Base-by-base conservation (phyloP, 495 filamentous ascomycete species). In the Thozetella sp. region DNA sequence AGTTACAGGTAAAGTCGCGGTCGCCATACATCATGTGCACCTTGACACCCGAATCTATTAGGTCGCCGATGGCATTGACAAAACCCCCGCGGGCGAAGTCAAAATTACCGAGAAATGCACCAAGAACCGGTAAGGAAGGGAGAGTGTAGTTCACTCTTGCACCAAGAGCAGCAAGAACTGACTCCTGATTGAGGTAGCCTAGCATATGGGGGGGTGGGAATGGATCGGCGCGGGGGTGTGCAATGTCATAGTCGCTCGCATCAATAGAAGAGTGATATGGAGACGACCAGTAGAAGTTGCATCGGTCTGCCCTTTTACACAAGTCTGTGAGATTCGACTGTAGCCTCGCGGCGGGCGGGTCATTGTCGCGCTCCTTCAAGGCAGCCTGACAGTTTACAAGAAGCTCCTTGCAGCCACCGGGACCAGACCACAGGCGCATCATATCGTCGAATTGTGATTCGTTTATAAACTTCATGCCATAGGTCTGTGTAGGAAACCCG, bases 161-260 rank as follows among this genome's bases (percentile, higher is more conserved):
- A 6, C 89, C 88, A 52, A 93, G 75, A 0, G 84, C 84, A 1
- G 71, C 56, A 56, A 84, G 87, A 1, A 91, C 82, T 52, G 77
- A 79, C 45, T 79, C 72, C 34, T 83, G 77, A 61, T 80, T 86
- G 34, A 91, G 67, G 65, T 80, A 91, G 12, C 87, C 86, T 6
- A 81, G 54, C 59, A 76, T 86, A 56, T 83, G 86, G 23, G 74
- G 73, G 2, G 82, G 77, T 4, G 90, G 90, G 71, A 90, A 91
- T 0, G 86, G 81, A 63, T 88, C 83, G 0, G 74, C 74, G n/a
- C 71, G 71, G 63, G 55, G 68, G 51, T 70, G 69, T 37, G 64
- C 68, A 62, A 91, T 85, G 67, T 93, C 88, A 71, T 90, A 90
- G n/a, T n/a, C n/a, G n/a, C n/a, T n/a, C n/a, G n/a, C n/a, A n/a